Percentiles rank a stretch among this genome's conserved stretches.
Conservation (phyloP, 228 moss, liverwort and hornwort species). For the Sphagnum fallax region DNA sequence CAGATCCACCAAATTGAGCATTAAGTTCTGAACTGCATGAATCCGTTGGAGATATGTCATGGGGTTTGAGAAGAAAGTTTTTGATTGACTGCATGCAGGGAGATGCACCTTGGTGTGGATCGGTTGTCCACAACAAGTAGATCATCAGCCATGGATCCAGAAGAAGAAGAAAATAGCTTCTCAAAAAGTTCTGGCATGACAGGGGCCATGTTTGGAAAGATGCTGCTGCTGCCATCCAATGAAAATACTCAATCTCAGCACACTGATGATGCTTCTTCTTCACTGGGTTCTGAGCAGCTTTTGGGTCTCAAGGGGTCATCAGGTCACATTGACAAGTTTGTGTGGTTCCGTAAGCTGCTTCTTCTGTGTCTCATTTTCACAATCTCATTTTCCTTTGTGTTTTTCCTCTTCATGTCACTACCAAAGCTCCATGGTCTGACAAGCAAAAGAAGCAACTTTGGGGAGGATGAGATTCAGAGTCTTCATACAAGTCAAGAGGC, state of each 20-base stretch:
- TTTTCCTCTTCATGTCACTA: constrained; percentile 37
- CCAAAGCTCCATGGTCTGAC: constrained; percentile 15
- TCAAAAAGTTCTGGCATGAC: neutral
- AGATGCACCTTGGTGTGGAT: constrained; percentile 25
- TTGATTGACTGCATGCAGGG: constrained; percentile 15
- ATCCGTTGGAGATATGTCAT: too few species aligned
- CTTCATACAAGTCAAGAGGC: neutral
- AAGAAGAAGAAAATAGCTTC: constrained; percentile 17
- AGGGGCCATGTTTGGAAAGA: constrained; percentile 6
- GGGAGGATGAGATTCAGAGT: constrained; percentile 2
- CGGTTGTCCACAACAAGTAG: neutral
- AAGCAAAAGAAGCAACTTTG: neutral
- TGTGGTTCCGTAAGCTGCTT: constrained; percentile 47
- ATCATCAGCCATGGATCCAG: constrained; percentile 8
- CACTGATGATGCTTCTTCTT: constrained; percentile 8
- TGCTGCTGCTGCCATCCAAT: constrained; percentile 6
- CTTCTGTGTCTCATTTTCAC: constrained; percentile 42
- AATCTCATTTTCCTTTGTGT: constrained; percentile 43
- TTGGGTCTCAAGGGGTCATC: constrained; percentile 17
- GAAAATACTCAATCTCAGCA: constrained; percentile 18
- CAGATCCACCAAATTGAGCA: too few species aligned
- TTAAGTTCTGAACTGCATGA: too few species aligned
- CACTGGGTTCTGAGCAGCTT: constrained; percentile 15
- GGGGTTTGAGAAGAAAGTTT: too few species aligned
- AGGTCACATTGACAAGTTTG: constrained; percentile 23